Base-by-base conservation (phyloP, 352 stramenopile species). In the Phytophthora quininea region DNA sequence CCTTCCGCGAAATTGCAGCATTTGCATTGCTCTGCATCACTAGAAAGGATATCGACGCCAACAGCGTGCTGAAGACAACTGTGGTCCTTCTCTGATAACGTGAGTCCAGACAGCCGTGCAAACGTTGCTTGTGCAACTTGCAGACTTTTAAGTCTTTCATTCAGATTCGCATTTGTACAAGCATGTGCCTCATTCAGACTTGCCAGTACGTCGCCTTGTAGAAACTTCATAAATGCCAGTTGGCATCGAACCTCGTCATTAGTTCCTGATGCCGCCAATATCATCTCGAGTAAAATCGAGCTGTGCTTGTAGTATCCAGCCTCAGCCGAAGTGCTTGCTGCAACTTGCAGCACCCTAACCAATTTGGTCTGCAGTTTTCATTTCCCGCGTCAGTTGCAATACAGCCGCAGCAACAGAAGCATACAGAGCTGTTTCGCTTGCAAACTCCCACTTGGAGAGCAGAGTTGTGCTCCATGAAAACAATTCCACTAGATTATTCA, bases 251-350 rank as follows among this genome's bases (percentile, higher is more conserved):
- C 15, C 47, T 11, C 27, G 51, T 38, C 4, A 4, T 49, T n/a
- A 40, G 4, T 12, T 19, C 46, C 48, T 38, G 29, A 30, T 40
- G 31, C 46, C 12, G 19, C 2, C 35, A 65, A 0, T 42, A 67
- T n/a, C 61, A 33, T 52, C 33, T 53, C 11, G 1, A 84, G 46
- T 9, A 77, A 52, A 11, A 55, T 49, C 47, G 19, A 33, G 47
- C 70, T 71, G 8, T 74, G 56, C 3, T 27, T 42, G 48, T 78
- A 84, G 40, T 80, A 82, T 2, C 73, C 73, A 8, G 46, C 40
- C 7, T 62, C 61, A 15, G 55, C 51, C 11, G 82, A 46, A 15
- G 46, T 52, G 11, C 56, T 15, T 0, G 56, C 70, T 32, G 73
- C 58, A 47, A 43, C 12, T 45, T 19, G 57, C 0, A 77, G 10